Conservation (phyloP, 768 basidiomycete species). For the Boletellus sp. region DNA sequence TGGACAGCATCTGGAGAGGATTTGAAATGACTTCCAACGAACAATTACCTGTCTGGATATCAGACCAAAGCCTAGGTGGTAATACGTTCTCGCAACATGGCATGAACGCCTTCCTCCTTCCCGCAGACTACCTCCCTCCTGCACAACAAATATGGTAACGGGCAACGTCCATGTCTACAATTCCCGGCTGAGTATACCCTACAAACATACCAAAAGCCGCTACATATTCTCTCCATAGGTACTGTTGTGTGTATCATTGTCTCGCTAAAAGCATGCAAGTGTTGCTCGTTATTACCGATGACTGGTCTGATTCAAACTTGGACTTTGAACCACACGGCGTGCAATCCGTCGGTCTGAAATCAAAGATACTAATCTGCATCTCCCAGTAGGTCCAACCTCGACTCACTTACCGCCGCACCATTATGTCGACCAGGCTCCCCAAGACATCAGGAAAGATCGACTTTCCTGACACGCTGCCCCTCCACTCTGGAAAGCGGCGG, state of each 20-base stretch:
- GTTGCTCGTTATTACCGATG: not conserved
- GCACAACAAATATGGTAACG: slow-evolving; percentile 75
- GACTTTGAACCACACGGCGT: not conserved
- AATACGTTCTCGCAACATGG: slow-evolving; percentile 74
- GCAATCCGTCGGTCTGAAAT: not conserved
- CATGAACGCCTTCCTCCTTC: slow-evolving; percentile 82
- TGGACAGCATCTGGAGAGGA: slow-evolving; percentile 73
- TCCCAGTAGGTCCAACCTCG: not conserved
- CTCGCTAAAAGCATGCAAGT: not conserved
- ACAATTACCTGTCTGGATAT: slow-evolving; percentile 82
- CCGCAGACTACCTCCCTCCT: slow-evolving; percentile 66
- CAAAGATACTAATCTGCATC: not conserved
- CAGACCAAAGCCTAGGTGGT: slow-evolving; percentile 78
- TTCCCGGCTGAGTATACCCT: slow-evolving; percentile 23
- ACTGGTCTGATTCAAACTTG: slow-evolving; percentile 16
- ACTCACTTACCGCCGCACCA: not conserved
- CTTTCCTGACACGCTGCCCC: not conserved
- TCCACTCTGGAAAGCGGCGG: not conserved
- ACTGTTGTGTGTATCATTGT: slow-evolving; percentile 1
- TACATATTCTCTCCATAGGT: slow-evolving; percentile 13
- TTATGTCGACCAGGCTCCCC: slow-evolving; percentile 12
- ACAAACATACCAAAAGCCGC: slow-evolving; percentile 17
- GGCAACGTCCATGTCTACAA: slow-evolving; percentile 11
- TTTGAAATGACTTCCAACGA: slow-evolving; percentile 70
- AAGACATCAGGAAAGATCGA: not conserved